Evolutionary conservation across 306 rosid species (phyloP), one percentile per base, ranked within the genome.

Genomic region (Pyrus bretschneideri): DNA sequence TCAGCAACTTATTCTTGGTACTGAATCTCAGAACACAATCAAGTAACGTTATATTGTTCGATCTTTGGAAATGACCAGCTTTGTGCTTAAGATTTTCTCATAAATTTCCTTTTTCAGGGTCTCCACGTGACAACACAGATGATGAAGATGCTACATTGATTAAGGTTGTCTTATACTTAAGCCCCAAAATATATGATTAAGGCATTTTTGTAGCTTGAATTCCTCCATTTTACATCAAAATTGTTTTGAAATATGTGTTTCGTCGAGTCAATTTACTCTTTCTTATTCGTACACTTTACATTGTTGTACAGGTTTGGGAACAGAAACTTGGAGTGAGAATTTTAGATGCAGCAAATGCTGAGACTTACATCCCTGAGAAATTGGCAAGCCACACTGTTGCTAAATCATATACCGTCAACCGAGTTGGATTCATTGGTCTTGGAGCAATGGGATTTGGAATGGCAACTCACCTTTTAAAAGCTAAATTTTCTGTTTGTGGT

Each of bases 381-480:
- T 74, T 94, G 85, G 96, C 97, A 58, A 79, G 85, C 79, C 72
- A 88, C 75, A 80, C 81, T 60, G 85, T 76, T 74, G 73, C 89
- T 52, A 71, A 71, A 75, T 80, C 97, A 75, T 74, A 77, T 65
- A 76, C 81, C 60, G 90, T 80, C 78, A 79, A 61, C 55, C 85
- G 90, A 71, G 81, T 94, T 86, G 98, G 97, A 80, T 94, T 94
- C 86, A 78, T 94, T 77, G 98, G 98, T 75, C 98, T 94, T 72
- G 98, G 98, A 84, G 98, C 96, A 71, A 94, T 94, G 98, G 98
- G 98, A 82, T 94, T 90, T 82, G 98, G 98, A 90, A 94, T 94
- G 98, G 96, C 98, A 75, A 86, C 97, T 75, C 95, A 94, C 57
- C 89, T 94, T 71, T 69, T 94, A 86, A 89, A 59, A 51, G 90